Base-by-base conservation (phyloP, 192 early-diverging fungal species). In the Helicostylum pulchrum region DNA sequence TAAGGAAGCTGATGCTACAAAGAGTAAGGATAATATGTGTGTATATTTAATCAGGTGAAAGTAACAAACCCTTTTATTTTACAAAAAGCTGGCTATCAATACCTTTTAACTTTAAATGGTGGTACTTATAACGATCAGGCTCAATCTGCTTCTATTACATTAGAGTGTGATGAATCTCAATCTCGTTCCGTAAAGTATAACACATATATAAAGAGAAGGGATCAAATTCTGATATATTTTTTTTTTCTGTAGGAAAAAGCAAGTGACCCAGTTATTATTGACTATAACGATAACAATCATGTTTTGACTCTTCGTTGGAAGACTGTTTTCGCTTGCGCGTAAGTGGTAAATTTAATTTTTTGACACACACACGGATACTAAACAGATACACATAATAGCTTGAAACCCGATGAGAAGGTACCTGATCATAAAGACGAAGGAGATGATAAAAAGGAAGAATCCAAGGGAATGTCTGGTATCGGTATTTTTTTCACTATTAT, bases 151-250 rank as follows among this genome's bases (percentile, higher is more conserved):
- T 32, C 46, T n/a, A 72, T 72, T 31, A 61, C 60, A 4, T 49
- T 72, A 11, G 71, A 72, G 51, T 72, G 71, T 63, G 71, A 72
- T 62, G 47, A 52, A 3, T 55, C 60, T 17, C 39, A 61, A 17
- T 44, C 53, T n/a, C 65, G 65, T 32, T 52, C 61, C 2, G 71
- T 72, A 72, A 62, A 61, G 1, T 23, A 31, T 19, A n/a, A n/a
- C n/a, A 15, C 7, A 57, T 15, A 57, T 10, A 57, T 23, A 21
- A 57, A 57, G 26, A 57, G 26, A 43, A 34, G 7, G 55, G 9
- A 9, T n/a, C n/a, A n/a, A 32, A 32, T 42, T 23, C 15, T 26
- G 2, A 57, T 39, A 26, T 19, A 2, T 61, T 47, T 61, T 46
- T 12, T 21, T 47, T 61, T 30, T 53, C 2, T 17, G 4, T 26